Percentiles rank a stretch among this genome's conserved stretches.
Evolutionary conservation across 208 protist genomes (phyloP).

Genomic region (Leptomonas pyrrhocoris): DNA sequence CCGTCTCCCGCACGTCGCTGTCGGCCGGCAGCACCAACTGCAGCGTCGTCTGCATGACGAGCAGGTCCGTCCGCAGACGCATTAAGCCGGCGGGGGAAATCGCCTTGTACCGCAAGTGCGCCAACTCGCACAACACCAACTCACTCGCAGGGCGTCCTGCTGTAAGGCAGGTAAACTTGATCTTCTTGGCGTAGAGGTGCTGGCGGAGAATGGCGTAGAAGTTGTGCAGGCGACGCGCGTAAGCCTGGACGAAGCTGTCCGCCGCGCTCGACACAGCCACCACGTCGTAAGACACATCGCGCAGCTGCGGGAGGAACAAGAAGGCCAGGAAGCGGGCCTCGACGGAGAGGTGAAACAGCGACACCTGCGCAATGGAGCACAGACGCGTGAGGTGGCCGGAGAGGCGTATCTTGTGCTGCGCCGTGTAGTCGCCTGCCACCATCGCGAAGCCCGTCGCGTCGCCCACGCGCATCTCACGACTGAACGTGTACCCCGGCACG

Average conservation of each 20-base stretch:
- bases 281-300: constrained; percentile 84
- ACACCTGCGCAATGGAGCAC: constrained; percentile 75
- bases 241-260: constrained; percentile 88
- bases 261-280: constrained; percentile 62
- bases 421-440: constrained; percentile 19
- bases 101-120: constrained; percentile 81
- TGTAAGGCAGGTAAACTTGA: constrained; percentile 78
- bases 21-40: constrained; percentile 76
- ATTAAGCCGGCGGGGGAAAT: constrained; percentile 67
- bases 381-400: constrained; percentile 64
- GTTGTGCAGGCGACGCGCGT: constrained; percentile 69
- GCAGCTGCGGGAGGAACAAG: constrained; percentile 84
- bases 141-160: constrained; percentile 76
- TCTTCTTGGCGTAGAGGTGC: constrained; percentile 61
- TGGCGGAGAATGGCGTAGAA: constrained; percentile 73
- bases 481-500: constrained; percentile 60
- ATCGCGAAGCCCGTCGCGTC: constrained; percentile 18
- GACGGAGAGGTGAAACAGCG: constrained; percentile 82
- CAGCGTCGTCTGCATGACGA: constrained; percentile 78
- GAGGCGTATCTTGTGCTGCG: constrained; percentile 41
- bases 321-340: constrained; percentile 84
- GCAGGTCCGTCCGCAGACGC: constrained; percentile 66
- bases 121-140: constrained; percentile 76
- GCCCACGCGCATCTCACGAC: constrained; percentile 36
- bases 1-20: constrained; percentile 67